phyloP scores from a whole-genome alignment of 805 yeast species.

The Saccharomycopsis olivae region DNA sequence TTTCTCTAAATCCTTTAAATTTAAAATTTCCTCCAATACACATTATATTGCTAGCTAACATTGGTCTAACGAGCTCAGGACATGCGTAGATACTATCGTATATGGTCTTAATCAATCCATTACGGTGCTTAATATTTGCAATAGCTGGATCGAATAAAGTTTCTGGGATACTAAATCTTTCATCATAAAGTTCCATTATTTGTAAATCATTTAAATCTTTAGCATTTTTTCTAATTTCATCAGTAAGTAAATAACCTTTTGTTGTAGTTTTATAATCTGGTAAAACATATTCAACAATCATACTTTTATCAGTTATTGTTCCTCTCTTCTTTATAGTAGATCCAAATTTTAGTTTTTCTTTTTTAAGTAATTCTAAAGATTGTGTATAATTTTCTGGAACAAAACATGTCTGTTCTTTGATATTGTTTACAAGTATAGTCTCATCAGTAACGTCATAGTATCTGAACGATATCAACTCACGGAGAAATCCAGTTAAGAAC shows the following conservation, averaged over 20 bases:
- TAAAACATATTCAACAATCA: conserved; percentile 59
- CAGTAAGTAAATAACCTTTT: conserved; percentile 54
- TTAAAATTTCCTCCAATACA: conserved; percentile 77
- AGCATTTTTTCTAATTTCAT: conserved; percentile 18
- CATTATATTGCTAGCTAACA: conserved; percentile 69
- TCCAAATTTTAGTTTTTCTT: conserved; percentile 22
- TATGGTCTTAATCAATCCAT: conserved; percentile 66
- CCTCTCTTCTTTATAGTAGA: conserved; percentile 18
- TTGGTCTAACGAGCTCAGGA: conserved; percentile 66
- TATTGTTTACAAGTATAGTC: conserved; percentile 68
- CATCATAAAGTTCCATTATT: conserved; percentile 62
- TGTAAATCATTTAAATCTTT: conserved; percentile 41
- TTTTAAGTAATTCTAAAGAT: conserved; percentile 33
- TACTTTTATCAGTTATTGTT: conserved; percentile 19
- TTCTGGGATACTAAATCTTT: conserved; percentile 83
- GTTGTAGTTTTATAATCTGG: conserved; percentile 82
- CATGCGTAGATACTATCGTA: conserved; percentile 57
- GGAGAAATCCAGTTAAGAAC: conserved; percentile 66
- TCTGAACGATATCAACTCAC: conserved; percentile 79
- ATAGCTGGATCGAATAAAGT: conserved; percentile 77
- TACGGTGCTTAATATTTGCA: conserved; percentile 58
- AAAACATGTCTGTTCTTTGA: conserved; percentile 70
- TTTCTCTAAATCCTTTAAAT: conserved; percentile 51
- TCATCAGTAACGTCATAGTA: conserved; percentile 94
- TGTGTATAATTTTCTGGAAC: conserved; percentile 49